phyloP scores from a whole-genome alignment of 345 rosid genomes.

The Pugionium cornutum region DNA sequence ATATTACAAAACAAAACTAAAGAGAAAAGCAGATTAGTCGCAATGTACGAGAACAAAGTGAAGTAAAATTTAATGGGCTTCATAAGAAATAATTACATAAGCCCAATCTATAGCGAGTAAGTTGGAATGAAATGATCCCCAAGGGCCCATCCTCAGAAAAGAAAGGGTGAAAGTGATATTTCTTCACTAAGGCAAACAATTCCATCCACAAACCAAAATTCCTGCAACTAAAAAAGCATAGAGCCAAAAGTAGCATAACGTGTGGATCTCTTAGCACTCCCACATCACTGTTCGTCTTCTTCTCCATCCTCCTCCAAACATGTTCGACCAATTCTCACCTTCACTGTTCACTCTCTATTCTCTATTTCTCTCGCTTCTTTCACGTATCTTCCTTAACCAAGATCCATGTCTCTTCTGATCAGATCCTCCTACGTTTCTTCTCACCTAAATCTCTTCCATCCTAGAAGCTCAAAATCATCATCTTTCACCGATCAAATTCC shows the following conservation, averaged over 20 bases:
- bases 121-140: background rate
- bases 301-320: constrained; percentile 19
- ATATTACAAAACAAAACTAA: too few species aligned
- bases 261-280: constrained; percentile 50
- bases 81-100: too few species aligned
- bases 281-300: constrained; percentile 5
- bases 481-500: constrained; percentile 38
- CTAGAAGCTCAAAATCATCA: constrained; percentile 24
- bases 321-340: constrained; percentile 37
- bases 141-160: background rate
- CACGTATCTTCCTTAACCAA: background rate
- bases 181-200: background rate
- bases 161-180: constrained; percentile 22
- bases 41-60: too few species aligned
- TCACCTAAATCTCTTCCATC: constrained; percentile 27
- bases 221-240: constrained; percentile 6
- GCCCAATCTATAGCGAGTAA: too few species aligned
- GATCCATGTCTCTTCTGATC: constrained; percentile 56
- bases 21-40: too few species aligned
- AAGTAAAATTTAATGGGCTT: too few species aligned
- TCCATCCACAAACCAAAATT: constrained; percentile 26
- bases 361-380: constrained; percentile 40
- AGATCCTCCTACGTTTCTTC: constrained; percentile 40
- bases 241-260: constrained; percentile 41
- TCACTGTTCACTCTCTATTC: constrained; percentile 30